These are phyloP conservation scores for Lathyrus aphaca DNA, from an alignment of 306 rosid species.

Conservation along the genomic window DNA sequence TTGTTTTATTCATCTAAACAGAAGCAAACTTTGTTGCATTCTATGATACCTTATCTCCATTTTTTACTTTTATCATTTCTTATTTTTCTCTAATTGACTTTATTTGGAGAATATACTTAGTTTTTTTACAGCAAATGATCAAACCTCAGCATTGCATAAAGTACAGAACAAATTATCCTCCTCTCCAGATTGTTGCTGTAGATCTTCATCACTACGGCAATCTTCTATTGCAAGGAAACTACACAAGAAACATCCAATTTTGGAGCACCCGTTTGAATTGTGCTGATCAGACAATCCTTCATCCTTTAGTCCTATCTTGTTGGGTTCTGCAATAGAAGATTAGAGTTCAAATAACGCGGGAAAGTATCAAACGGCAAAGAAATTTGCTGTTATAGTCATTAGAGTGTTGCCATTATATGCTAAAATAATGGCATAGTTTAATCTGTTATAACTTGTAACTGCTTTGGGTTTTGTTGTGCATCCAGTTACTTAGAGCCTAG, in stretches of 20 bases:
- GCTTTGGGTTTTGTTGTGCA: neutral
- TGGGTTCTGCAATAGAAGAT: slow-evolving; percentile 59
- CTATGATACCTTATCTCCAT: slow-evolving; percentile 1
- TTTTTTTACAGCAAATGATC: slow-evolving; percentile 26
- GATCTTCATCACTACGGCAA: slow-evolving; percentile 61
- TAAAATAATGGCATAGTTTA: slow-evolving; percentile 17
- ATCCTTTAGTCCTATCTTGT: slow-evolving; percentile 51
- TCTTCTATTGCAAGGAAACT: slow-evolving; percentile 69
- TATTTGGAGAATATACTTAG: slow-evolving; percentile 34
- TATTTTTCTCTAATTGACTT: slow-evolving; percentile 2
- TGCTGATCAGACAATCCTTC: slow-evolving; percentile 46
- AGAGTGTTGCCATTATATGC: slow-evolving; percentile 14
- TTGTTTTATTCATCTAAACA: slow-evolving; percentile 2
- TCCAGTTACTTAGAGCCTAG: slow-evolving; percentile 8
- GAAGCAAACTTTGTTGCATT: slow-evolving; percentile 14
- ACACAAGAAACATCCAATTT: slow-evolving; percentile 64
- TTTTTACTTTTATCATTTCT: slow-evolving; percentile 8
- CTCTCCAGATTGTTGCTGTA: slow-evolving; percentile 66
- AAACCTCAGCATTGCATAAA: slow-evolving; percentile 85
- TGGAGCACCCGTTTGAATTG: slow-evolving; percentile 55
- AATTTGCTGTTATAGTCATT: slow-evolving; percentile 23
- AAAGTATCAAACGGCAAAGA: slow-evolving; percentile 22
- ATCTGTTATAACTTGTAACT: slow-evolving; percentile 5
- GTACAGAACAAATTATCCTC: slow-evolving; percentile 81
- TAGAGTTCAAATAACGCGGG: slow-evolving; percentile 27